Base-by-base conservation (phyloP, 345 rosid genomes). In the Hypericum perforatum region DNA sequence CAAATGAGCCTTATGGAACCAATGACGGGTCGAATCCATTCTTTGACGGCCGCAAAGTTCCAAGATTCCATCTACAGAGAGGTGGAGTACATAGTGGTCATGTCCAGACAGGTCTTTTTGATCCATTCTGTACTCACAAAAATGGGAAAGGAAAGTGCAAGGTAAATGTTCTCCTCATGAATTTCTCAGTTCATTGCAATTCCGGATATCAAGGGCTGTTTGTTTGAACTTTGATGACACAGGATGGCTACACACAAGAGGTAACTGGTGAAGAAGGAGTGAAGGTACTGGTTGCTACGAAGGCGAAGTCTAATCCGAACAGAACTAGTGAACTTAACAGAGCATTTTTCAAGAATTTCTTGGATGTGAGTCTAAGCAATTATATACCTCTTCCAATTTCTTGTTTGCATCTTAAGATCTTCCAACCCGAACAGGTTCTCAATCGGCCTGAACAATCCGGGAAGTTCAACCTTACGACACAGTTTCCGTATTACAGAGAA, bases 391-490 rank as follows among this genome's bases (percentile, higher is more conserved):
- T 22, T 22, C 32, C 32, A 22, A 22, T 22, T 1, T 1, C 32
- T 37, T 51, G 15, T 11, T 51, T 32, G 15, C 37, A 8, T 14
- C 0, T 15, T 5, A n/a, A 10, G 12, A 14, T 51, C 14, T 36
- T n/a, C 11, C 6, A 9, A 49, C 8, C 5, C 38, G 8, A 9
- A 11, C 55, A 52, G 55, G 55, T 52, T 11, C 6, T 52, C 11
- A 52, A 52, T n/a, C 55, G 12, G 3, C 55, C 42, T 36, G 41
- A 52, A 36, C 55, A 52, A 38, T 9, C 15, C n/a, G 55, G 53
- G 32, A 64, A 43, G 76, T 77, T 64, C 65, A 77, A 75, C 61
- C 13, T 59, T 45, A 60, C 61, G 81, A 74, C 66, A 76, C 79
- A 39, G 39, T 50, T 16, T 53, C 48, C 12, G 0, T 53, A 47